Evolutionary conservation across 495 filamentous ascomycete genomes (phyloP).

Genomic region (Aspergillus sparsus): DNA sequence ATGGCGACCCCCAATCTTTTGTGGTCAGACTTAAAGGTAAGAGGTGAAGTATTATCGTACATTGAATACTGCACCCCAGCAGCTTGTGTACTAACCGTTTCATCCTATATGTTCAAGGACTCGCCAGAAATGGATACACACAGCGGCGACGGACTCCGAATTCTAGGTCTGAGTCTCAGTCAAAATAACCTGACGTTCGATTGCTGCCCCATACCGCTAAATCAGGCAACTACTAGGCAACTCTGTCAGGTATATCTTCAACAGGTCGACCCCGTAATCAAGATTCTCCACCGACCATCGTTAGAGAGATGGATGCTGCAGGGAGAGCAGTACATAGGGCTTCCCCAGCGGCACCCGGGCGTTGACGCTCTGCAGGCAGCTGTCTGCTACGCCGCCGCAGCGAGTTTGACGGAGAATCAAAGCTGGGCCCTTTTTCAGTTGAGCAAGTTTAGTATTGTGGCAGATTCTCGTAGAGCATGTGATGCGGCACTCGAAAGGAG

Average conservation of each 20-base stretch:
- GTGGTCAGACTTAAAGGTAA: neutral
- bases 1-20: neutral
- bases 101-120: neutral
- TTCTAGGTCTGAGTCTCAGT: neutral
- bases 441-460: constrained; percentile 4
- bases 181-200: neutral
- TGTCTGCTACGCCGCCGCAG: constrained; percentile 12
- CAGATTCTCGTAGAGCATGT: constrained; percentile 1
- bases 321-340: constrained; percentile 6
- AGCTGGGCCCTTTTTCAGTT: constrained; percentile 4
- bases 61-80: neutral
- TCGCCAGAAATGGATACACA: neutral
- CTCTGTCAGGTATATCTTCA: constrained; percentile 11
- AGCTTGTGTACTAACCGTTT: neutral
- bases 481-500: constrained; percentile 2
- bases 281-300: constrained; percentile 11
- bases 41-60: neutral
- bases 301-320: constrained; percentile 5
- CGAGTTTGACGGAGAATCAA: neutral
- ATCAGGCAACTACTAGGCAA: neutral
- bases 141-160: neutral
- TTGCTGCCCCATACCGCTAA: neutral
- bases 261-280: constrained; percentile 13
- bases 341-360: neutral
- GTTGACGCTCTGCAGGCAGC: neutral